Evolutionary conservation across 2,329 filamentous ascomycete species (phyloP).

Genomic region (Nannizziopsis barbatae): DNA sequence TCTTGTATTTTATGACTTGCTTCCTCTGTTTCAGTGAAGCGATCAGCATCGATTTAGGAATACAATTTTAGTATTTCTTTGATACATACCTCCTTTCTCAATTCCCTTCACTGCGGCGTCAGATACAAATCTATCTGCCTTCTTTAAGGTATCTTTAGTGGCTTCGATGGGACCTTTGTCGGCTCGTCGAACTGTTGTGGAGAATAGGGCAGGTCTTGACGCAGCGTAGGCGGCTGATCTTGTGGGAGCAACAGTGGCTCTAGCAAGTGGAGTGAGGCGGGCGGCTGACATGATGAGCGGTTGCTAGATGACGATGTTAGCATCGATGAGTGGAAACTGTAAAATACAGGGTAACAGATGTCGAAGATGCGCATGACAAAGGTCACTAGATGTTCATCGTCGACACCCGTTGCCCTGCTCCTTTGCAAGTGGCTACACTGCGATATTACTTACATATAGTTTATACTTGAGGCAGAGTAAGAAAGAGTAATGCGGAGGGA

Average conservation of each 20-base stretch:
- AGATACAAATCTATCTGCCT: constrained; percentile 45
- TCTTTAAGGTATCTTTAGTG: constrained; percentile 49
- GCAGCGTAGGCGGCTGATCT: constrained; percentile 14
- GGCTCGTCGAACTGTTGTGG: constrained; percentile 37
- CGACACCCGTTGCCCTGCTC: no score
- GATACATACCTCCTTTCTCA: constrained; percentile 48
- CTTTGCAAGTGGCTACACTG: no score
- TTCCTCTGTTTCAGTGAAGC: constrained; percentile 35
- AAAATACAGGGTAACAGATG: no score
- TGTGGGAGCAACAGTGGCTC: constrained; percentile 17
- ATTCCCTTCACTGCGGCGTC: constrained; percentile 50
- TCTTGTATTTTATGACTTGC: constrained; percentile 38
- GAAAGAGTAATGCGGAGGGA: no score
- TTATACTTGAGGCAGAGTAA: no score
- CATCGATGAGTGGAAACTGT: neutral
- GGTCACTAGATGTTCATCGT: no score
- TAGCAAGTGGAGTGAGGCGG: constrained; percentile 24
- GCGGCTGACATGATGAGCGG: constrained; percentile 27
- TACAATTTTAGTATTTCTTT: neutral
- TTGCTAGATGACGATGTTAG: neutral
- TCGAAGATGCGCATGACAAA: no score
- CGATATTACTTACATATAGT: no score
- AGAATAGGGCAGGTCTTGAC: constrained; percentile 33
- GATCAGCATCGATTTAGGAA: neutral
- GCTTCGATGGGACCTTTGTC: constrained; percentile 45